These are phyloP conservation scores for Ustilago shanxiensis DNA, from an alignment of 1,284 basidiomycete genomes.

Conservation along the genomic window DNA sequence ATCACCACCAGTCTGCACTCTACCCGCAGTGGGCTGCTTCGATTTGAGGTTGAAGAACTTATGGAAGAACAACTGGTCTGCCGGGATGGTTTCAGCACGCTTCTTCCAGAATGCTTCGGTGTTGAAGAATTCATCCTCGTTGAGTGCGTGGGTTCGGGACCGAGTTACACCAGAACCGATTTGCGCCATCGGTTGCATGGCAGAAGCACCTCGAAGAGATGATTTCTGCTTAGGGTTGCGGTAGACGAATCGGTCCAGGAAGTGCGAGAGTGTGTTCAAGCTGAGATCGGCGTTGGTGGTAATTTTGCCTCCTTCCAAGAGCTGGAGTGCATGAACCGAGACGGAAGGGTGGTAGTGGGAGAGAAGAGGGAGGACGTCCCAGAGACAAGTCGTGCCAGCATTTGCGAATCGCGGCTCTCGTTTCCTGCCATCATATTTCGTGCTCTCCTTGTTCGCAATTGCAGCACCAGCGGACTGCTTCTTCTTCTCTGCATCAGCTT, in stretches of 20 bases:
- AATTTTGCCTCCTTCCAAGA: conserved; percentile 77
- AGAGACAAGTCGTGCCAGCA: conserved; percentile 76
- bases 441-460: conserved; percentile 21
- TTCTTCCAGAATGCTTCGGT: conserved; percentile 83
- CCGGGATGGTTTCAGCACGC: conserved; percentile 81
- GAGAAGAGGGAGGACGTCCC: conserved; percentile 74
- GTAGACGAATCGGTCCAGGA: conserved; percentile 90
- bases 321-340: conserved; percentile 88
- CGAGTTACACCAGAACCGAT: conserved; percentile 77
- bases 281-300: conserved; percentile 89
- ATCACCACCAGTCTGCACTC: conserved; percentile 27
- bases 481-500: conserved; percentile 33
- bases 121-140: conserved; percentile 77
- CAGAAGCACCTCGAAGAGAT: conserved; percentile 80
- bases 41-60: conserved; percentile 67
- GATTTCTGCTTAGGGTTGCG: conserved; percentile 91
- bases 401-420: conserved; percentile 90
- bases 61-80: conserved; percentile 76
- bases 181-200: conserved; percentile 85
- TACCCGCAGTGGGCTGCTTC: conserved; percentile 42
- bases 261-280: conserved; percentile 91
- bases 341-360: conserved; percentile 93
- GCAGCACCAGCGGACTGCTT: conserved; percentile 7
- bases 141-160: conserved; percentile 75
- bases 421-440: conserved; percentile 74